Evolutionary conservation across 768 basidiomycete genomes (phyloP), one percentile per base, ranked within the genome.

Genomic region (Dioszegia aurantiaca): DNA sequence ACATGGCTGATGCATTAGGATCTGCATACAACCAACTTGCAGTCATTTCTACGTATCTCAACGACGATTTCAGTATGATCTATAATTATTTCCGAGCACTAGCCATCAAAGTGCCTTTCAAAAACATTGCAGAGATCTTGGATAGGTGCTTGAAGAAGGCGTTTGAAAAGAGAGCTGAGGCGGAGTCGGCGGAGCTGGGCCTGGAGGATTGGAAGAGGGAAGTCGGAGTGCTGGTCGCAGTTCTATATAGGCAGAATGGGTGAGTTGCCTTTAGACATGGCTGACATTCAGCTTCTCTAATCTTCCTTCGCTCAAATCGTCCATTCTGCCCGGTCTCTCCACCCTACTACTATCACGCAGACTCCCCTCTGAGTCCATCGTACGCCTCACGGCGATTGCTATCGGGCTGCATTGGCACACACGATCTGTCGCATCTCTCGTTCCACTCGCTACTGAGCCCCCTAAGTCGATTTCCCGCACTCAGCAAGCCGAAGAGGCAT

Each of bases 21-120:
- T 93, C 97, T 69, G 84, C 95, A 0, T 94, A 88, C 19, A 94
- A 98, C 74, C 95, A 98, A 76, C 84, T 98, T 19, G 95, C 94
- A 3, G 93, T 97, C 59, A 83, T 97, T 30, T 83, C 90, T 2
- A 85, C 87, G 4, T 93, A 95, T 75, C 81, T 87, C 65, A 82
- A 83, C 61, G 90, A 98, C 77, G 80, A 83, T n/a, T 91, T 94
- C 68, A 78, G 80, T 30, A 86, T 89, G 28, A 79, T 90, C 9
- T 82, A 88, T 51, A 87, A 91, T 76, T 94, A 97, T 75, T 92
- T 92, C 72, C 86, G 91, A 28, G 89, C 94, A 1, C 80, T 98
- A 12, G 93, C 90, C 68, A 89, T 91, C 33, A 82, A 83, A 37
- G 83, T 85, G 58, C 88, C 91, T 0, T 99, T 92, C 77, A 86